Percentiles rank a stretch among this genome's conserved stretches.
Evolutionary conservation across 495 filamentous ascomycete species (phyloP).

Genomic region (Umbilicaria muhlenbergii): DNA sequence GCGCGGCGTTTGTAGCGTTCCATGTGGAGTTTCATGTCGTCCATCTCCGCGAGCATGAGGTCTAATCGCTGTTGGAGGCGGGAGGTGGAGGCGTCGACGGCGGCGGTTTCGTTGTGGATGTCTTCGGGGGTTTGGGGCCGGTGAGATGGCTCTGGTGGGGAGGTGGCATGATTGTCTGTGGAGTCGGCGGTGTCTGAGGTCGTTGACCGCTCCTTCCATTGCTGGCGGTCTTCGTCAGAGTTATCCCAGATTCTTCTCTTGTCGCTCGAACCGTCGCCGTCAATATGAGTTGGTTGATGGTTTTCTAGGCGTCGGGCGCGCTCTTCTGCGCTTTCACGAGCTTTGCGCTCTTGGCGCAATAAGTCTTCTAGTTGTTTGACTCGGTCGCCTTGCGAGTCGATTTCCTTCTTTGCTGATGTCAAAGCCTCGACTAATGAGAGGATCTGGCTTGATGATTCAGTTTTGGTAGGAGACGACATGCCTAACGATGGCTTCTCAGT

Average conservation of each 20-base stretch:
- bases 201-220: slow-evolving; percentile 3
- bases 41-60: slow-evolving; percentile 67
- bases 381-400: slow-evolving; percentile 61
- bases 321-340: slow-evolving; percentile 70
- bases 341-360: slow-evolving; percentile 62
- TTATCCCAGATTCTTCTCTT: slow-evolving; percentile 9
- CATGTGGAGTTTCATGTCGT: slow-evolving; percentile 64
- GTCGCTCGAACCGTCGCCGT: slow-evolving; percentile 6
- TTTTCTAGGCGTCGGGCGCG: slow-evolving; percentile 55
- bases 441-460: slow-evolving; percentile 58
- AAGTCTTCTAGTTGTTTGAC: slow-evolving; percentile 70
- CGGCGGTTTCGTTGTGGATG: slow-evolving; percentile 23
- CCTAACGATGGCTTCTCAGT: slow-evolving; percentile 55
- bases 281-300: slow-evolving; percentile 15
- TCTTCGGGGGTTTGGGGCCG: slow-evolving; percentile 24
- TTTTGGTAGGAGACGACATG: slow-evolving; percentile 44
- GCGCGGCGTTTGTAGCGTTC: slow-evolving; percentile 61
- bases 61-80: slow-evolving; percentile 61
- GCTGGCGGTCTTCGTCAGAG: slow-evolving; percentile 4
- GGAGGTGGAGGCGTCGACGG: slow-evolving; percentile 18
- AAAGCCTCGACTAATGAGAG: slow-evolving; percentile 68
- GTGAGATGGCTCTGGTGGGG: slow-evolving; percentile 15
- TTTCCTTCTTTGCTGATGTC: slow-evolving; percentile 58
- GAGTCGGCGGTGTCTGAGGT: slow-evolving; percentile 17
- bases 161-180: slow-evolving; percentile 17